These are phyloP conservation scores for Globisporangium acanthophoron DNA, from an alignment of 352 stramenopile genomes.

Conservation along the genomic window DNA sequence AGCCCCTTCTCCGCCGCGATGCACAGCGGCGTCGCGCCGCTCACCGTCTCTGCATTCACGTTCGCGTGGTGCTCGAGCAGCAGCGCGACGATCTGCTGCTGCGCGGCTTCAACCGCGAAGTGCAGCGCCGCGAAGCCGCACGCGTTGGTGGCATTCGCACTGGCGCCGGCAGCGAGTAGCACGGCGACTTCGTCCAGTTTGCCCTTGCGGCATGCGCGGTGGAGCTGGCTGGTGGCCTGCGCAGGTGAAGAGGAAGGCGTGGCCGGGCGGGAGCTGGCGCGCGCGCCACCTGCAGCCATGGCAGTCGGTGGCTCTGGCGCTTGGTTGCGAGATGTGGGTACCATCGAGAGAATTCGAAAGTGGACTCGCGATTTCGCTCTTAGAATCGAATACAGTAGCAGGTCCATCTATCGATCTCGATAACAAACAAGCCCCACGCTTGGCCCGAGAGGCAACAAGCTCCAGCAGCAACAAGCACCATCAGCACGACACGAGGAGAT, in stretches of 20 bases:
- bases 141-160: slow-evolving; percentile 5
- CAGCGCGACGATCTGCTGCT: slow-evolving; percentile 1
- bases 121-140: slow-evolving; percentile 6
- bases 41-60: slow-evolving; percentile 1
- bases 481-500: too few relatives aligned
- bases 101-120: slow-evolving; percentile 4
- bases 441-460: too few relatives aligned
- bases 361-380: too few relatives aligned
- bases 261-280: too few relatives aligned
- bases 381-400: too few relatives aligned
- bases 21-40: slow-evolving; percentile 5
- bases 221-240: slow-evolving; percentile 1
- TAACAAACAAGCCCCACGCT: too few relatives aligned
- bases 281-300: too few relatives aligned
- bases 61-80: slow-evolving; percentile 4
- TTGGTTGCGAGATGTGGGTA: too few relatives aligned
- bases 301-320: too few relatives aligned
- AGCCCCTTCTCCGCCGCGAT: slow-evolving; percentile 5
- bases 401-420: too few relatives aligned
- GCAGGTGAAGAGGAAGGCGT: background rate
- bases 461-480: too few relatives aligned
- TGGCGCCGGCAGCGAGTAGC: slow-evolving; percentile 2
- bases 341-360: too few relatives aligned
- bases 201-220: slow-evolving; percentile 6
- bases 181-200: slow-evolving; percentile 1